Base-by-base conservation (phyloP, 352 stramenopile genomes). In the Phytophthora multivora region DNA sequence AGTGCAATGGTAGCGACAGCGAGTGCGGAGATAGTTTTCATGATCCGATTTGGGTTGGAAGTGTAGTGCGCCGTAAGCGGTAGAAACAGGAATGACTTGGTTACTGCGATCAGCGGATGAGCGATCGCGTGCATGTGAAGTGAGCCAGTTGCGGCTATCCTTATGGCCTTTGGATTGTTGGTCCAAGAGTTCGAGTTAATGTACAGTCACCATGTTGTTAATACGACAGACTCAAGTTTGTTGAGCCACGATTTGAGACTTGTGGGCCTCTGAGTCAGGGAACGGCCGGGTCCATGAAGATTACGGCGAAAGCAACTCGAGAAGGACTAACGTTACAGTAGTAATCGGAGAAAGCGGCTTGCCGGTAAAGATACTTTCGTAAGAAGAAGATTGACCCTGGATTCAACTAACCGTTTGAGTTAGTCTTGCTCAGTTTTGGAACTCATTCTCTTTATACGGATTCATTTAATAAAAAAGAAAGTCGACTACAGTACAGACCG, bases 191-290 rank as follows among this genome's bases (percentile, higher is more conserved):
- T n/a, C n/a, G n/a, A n/a, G 13, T 51, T 51, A 39, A 2, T 13
- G n/a, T 25, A 19, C 3, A 43, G 38, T 25, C 38, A 43, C n/a
- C 35, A 9, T 40, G 12, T 33, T 13, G 28, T 40, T 40, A 40
- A 40, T 40, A 35, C 23, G 42, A 49, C 16, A 35, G 25, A 25
- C 23, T 51, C 43, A 38, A 39, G 13, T 25, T 41, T 16, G 25
- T 51, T 51, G 43, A 51, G 12, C 18, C 42, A 26, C n/a, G 45
- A 52, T 52, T 40, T 52, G 45, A 52, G 45, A 40, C 45, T 41
- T 25, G 15, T 38, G 7, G 15, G n/a, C n/a, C n/a, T n/a, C n/a
- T n/a, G n/a, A n/a, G 1, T 15, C 28, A 23, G 2, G 8, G 30
- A 18, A 40, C 9, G 1, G n/a, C n/a, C n/a, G n/a, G 16, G 15